These are phyloP conservation scores for Talaromyces thailandensis DNA, from an alignment of 495 filamentous ascomycete genomes.

Conservation along the genomic window DNA sequence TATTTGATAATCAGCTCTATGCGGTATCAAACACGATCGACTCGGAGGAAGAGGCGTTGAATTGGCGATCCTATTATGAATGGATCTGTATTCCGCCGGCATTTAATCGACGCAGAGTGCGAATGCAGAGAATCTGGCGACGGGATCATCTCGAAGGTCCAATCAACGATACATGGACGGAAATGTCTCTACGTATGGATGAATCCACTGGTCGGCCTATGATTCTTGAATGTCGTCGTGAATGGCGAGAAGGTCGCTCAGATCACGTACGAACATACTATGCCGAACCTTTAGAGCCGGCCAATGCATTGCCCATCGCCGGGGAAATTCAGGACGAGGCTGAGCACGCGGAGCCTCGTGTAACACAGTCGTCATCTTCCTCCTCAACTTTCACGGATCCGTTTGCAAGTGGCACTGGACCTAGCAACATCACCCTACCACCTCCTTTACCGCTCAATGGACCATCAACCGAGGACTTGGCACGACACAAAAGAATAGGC, in stretches of 20 bases:
- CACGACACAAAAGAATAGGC: constrained; percentile 19
- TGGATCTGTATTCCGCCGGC: constrained; percentile 52
- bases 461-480: background rate
- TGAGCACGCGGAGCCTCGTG: background rate
- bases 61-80: constrained; percentile 65
- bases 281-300: constrained; percentile 46
- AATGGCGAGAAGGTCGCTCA: constrained; percentile 55
- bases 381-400: background rate
- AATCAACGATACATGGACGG: constrained; percentile 69
- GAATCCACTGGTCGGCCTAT: constrained; percentile 49
- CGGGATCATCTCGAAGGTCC: constrained; percentile 64
- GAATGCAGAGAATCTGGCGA: constrained; percentile 46
- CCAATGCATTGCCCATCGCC: constrained; percentile 13
- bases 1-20: constrained; percentile 62
- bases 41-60: constrained; percentile 53
- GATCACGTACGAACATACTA: constrained; percentile 62
- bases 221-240: constrained; percentile 62
- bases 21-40: constrained; percentile 58
- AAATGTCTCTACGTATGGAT: constrained; percentile 54
- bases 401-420: background rate
- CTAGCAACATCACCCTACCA: constrained; percentile 2
- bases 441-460: background rate
- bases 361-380: background rate
- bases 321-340: background rate
- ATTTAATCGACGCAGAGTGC: constrained; percentile 20